These are phyloP conservation scores for Epichloe uncinata DNA, from an alignment of 2,329 filamentous ascomycete genomes.

Conservation along the genomic window DNA sequence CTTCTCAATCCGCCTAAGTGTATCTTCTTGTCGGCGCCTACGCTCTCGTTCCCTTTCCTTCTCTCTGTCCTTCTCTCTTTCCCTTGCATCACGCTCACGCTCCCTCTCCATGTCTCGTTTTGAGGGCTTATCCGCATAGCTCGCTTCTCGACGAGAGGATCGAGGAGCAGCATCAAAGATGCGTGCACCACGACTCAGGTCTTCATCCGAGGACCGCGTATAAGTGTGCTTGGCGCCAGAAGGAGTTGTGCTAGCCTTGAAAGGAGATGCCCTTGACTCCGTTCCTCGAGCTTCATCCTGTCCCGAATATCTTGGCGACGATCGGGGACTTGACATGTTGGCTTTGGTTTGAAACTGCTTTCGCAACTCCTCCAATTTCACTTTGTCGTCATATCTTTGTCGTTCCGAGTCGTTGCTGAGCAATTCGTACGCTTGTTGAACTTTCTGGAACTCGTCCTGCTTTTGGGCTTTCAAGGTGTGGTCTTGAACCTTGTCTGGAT, in stretches of 20 bases:
- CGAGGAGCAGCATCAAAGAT: slow-evolving; percentile 29
- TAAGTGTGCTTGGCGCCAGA: slow-evolving; percentile 22
- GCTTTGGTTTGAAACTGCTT: slow-evolving; percentile 34
- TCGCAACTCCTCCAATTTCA: slow-evolving; percentile 52
- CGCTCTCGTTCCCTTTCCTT: slow-evolving; percentile 10
- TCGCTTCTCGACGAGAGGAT: slow-evolving; percentile 31
- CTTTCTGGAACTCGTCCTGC: slow-evolving; percentile 78
- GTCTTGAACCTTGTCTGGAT: slow-evolving; percentile 83
- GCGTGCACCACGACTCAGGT: slow-evolving; percentile 23
- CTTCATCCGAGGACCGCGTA: slow-evolving; percentile 35
- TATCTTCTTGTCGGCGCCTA: slow-evolving; percentile 13
- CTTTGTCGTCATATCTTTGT: slow-evolving; percentile 63
- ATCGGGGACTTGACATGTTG: slow-evolving; percentile 30
- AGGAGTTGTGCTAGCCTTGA: slow-evolving; percentile 23
- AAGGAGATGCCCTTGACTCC: slow-evolving; percentile 23
- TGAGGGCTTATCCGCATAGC: slow-evolving; percentile 32
- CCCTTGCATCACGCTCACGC: slow-evolving; percentile 7
- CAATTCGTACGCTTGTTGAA: slow-evolving; percentile 87
- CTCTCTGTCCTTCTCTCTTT: slow-evolving; percentile 2
- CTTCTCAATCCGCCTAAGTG: slow-evolving; percentile 17
- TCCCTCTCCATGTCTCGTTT: slow-evolving; percentile 30
- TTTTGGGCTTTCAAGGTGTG: slow-evolving; percentile 62
- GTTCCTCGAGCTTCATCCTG: slow-evolving; percentile 4
- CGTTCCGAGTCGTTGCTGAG: slow-evolving; percentile 66
- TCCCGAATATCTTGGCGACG: slow-evolving; percentile 21